A percentile compares a stretch with the other conserved stretches of the same genome.
Evolutionary conservation across 305 asterid species (phyloP).

Genomic region (Fraxinus latifolia): DNA sequence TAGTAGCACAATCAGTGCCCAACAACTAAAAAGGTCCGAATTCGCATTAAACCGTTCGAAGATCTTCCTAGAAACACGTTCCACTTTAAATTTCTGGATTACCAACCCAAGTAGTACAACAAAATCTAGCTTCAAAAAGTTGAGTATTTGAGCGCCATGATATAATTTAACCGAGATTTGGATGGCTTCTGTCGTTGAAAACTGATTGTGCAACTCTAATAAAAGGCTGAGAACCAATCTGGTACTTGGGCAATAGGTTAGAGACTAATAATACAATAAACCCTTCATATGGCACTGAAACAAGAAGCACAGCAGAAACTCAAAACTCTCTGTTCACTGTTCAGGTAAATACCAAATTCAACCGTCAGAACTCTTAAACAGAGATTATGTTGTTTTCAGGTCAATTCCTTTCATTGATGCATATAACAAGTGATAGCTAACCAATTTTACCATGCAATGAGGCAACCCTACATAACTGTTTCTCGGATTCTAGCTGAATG

Average conservation of each 20-base stretch:
- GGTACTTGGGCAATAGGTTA: background rate
- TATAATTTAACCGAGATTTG: background rate
- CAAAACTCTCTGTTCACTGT: slow-evolving; percentile 1
- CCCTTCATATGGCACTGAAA: background rate
- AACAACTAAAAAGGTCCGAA: background rate
- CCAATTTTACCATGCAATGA: slow-evolving; percentile 9
- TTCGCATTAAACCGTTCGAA: background rate
- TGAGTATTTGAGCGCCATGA: background rate
- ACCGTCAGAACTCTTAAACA: background rate
- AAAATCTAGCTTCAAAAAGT: background rate
- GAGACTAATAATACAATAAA: background rate
- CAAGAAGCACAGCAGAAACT: slow-evolving; percentile 4
- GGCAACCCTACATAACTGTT: background rate
- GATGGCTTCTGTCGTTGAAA: background rate
- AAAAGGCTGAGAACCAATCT: background rate
- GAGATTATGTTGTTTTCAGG: slow-evolving; percentile 2
- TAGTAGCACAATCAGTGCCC: background rate
- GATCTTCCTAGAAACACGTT: background rate
- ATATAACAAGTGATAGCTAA: background rate
- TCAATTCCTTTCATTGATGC: background rate
- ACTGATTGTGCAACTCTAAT: background rate
- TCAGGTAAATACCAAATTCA: slow-evolving; percentile 2
- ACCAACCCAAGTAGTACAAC: background rate
- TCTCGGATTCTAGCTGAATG: background rate
- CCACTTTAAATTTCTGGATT: background rate